phyloP scores from a whole-genome alignment of 2,329 filamentous ascomycete genomes.

The Lachnellula suecica region DNA sequence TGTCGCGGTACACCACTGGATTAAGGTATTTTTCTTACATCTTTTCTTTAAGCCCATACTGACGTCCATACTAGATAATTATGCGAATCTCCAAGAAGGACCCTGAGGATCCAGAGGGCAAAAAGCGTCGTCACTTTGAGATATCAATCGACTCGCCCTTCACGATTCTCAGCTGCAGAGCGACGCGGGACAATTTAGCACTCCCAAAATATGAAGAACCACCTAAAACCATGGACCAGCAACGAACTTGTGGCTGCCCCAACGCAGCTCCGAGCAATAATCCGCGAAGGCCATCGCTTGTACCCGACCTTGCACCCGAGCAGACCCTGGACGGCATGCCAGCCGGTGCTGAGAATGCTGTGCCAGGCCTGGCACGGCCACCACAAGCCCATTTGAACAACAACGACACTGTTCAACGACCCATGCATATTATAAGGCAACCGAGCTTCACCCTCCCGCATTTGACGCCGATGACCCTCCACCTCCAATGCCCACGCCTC shows the following conservation, averaged over 20 bases:
- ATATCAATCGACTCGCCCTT: constrained; percentile 78
- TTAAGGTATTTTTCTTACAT: constrained; percentile 55
- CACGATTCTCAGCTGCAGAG: constrained; percentile 71
- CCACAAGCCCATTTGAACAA: constrained; percentile 46
- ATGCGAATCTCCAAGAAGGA: constrained; percentile 72
- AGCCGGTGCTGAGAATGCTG: constrained; percentile 12
- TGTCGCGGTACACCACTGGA: constrained; percentile 76
- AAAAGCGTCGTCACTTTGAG: constrained; percentile 70
- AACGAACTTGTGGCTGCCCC: constrained; percentile 61
- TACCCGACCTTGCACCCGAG: constrained; percentile 38
- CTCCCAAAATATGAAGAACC: constrained; percentile 67
- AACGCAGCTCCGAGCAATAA: constrained; percentile 46
- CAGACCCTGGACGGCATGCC: constrained; percentile 44
- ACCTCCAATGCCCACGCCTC: constrained; percentile 67
- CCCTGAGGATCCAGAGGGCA: constrained; percentile 52
- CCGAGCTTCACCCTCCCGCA: constrained; percentile 69
- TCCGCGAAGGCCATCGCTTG: constrained; percentile 38
- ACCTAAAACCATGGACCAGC: constrained; percentile 37
- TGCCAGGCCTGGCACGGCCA: constrained; percentile 40
- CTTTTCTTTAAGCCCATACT: constrained; percentile 3
- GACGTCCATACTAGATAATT: constrained; percentile 55
- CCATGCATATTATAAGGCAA: constrained; percentile 67
- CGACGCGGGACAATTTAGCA: constrained; percentile 68
- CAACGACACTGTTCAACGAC: constrained; percentile 30
- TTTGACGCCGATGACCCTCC: constrained; percentile 70